Percentiles rank a stretch among this genome's conserved stretches.
phyloP scores from a whole-genome alignment of 805 yeast species.

The Candida silvatica region DNA sequence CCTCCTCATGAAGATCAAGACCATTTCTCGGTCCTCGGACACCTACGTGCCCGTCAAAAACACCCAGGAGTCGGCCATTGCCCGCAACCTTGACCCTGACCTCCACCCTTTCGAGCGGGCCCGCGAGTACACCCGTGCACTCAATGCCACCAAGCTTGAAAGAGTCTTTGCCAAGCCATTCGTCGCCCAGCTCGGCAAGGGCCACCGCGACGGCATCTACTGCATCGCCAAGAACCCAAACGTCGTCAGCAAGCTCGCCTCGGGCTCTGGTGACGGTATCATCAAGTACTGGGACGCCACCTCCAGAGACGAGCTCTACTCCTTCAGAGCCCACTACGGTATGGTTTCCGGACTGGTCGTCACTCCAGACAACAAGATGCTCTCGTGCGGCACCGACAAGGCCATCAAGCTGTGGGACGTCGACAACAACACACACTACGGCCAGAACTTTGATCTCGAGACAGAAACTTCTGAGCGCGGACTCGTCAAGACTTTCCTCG shows the following conservation, averaged over 20 bases:
- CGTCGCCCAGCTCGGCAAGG: constrained; percentile 87
- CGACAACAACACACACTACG: constrained; percentile 28
- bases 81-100: constrained; percentile 88
- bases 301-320: constrained; percentile 62
- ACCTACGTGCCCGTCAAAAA: constrained; percentile 87
- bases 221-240: constrained; percentile 71
- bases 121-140: constrained; percentile 88
- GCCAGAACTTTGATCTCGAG: constrained; percentile 17
- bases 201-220: constrained; percentile 94
- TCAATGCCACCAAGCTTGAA: constrained; percentile 91
- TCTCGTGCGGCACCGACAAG: constrained; percentile 86
- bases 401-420: constrained; percentile 86
- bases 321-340: constrained; percentile 85
- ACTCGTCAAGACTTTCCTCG: constrained; percentile 68
- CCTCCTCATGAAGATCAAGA: constrained; percentile 64
- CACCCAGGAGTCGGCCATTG: constrained; percentile 78
- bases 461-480: constrained; percentile 34
- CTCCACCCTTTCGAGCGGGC: constrained; percentile 97
- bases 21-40: constrained; percentile 85
- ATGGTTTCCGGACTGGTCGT: constrained; percentile 80
- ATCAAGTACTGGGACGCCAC: constrained; percentile 91
- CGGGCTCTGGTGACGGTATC: constrained; percentile 94
- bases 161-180: constrained; percentile 98
- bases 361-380: constrained; percentile 49
- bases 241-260: constrained; percentile 66